Base-by-base conservation (phyloP, 768 basidiomycete species). In the Termitomyces titanicus region DNA sequence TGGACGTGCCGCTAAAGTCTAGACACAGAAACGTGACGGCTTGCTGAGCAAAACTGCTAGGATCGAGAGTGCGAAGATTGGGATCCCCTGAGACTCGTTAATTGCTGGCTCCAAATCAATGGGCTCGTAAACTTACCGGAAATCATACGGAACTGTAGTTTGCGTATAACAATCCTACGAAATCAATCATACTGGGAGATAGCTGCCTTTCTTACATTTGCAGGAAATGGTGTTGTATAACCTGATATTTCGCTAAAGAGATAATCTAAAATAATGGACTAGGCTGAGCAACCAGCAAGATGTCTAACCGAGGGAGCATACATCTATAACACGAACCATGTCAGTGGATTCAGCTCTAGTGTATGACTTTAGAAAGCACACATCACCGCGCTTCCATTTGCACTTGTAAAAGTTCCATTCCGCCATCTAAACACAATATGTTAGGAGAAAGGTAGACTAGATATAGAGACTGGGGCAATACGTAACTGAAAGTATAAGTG, bases 21-120 rank as follows among this genome's bases (percentile, higher is more conserved):
- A 81, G 70, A 57, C 75, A 79, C 24, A 76, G 60, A 58, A 69
- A 72, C 6, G 70, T 72, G 18, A 75, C 53, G 2, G 74, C 74
- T 51, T 72, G 71, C 53, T 74, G 74, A 2, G 72, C 69, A 52
- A 66, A 71, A 54, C 65, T 69, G 15, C 58, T 60, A 6, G 68
- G 59, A 39, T 75, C 58, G 43, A 70, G 58, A 15, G 67, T 70
- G n/a, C 74, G 66, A 38, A 72, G 57, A 12, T 68, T 69, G 5
- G 67, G 64, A 50, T 72, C 69, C 11, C 71, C 72, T 68, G 39
- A 31, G 27, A 4, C 1, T 27, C 29, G 13, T 20, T 12, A 13
- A 47, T 11, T n/a, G 15, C 3, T 33, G 46, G 18, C 18, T 47
- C 10, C 2, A 9, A 33, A 33, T 6, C 15, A 20, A 35, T 33